Evolutionary conservation across 1,284 basidiomycete genomes (phyloP).

Genomic region (Ustilago lituana): DNA sequence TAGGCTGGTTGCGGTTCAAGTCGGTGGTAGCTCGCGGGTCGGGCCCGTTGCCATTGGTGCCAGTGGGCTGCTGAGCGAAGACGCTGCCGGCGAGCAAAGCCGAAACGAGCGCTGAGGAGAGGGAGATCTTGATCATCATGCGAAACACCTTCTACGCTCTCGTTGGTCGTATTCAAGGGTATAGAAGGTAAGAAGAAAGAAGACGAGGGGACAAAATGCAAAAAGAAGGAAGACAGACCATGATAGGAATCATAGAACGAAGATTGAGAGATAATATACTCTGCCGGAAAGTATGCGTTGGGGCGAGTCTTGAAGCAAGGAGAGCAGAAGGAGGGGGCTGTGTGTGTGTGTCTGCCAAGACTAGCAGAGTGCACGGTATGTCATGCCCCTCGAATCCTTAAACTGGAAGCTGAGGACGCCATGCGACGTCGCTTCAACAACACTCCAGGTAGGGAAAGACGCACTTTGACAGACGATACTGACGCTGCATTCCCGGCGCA

Average conservation of each 20-base stretch:
- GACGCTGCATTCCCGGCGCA: slow-evolving; percentile 14
- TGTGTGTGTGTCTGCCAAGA: slow-evolving; percentile 16
- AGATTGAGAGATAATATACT: slow-evolving; percentile 24
- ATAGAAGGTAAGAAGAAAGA: not conserved
- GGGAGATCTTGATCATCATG: slow-evolving; percentile 32
- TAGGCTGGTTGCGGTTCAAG: slow-evolving; percentile 48
- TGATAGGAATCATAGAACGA: not conserved
- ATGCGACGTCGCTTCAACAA: slow-evolving; percentile 8
- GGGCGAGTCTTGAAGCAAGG: not conserved
- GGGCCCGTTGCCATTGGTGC: slow-evolving; percentile 23
- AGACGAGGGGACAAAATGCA: not conserved
- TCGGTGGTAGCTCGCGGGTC: slow-evolving; percentile 44
- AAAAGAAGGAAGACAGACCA: not conserved
- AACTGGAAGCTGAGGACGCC: slow-evolving; percentile 9
- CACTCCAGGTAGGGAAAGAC: not conserved
- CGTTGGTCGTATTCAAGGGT: not conserved
- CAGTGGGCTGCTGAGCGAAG: slow-evolving; percentile 15
- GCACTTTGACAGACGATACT: not conserved
- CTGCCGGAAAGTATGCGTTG: not conserved
- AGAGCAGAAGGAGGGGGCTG: not conserved
- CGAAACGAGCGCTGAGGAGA: slow-evolving; percentile 18
- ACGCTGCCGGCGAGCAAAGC: slow-evolving; percentile 12
- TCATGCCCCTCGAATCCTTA: slow-evolving; percentile 2
- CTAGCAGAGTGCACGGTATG: slow-evolving; percentile 3
- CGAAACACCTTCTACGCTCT: not conserved